Evolutionary conservation across 179 eudicot genomes (phyloP).

Genomic region (Carnegiea gigantea): DNA sequence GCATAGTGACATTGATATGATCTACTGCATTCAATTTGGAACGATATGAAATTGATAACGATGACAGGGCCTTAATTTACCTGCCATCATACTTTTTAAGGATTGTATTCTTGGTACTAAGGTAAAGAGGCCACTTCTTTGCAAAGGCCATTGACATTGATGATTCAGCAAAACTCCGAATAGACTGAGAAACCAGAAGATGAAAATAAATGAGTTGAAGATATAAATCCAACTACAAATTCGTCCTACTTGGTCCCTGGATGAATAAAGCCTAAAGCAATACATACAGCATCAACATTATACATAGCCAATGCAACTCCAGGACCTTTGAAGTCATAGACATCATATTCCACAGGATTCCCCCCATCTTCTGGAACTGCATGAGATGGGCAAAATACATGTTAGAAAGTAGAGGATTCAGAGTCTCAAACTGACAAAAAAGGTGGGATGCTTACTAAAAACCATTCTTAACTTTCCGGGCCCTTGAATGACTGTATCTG

Average conservation of each 20-base stretch:
- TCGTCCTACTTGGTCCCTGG: background rate
- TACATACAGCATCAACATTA: conserved; percentile 82
- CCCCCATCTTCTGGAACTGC: conserved; percentile 87
- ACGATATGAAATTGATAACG: background rate
- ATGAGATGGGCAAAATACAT: conserved; percentile 6
- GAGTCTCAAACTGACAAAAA: background rate
- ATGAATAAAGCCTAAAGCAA: conserved; percentile 4
- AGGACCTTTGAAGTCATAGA: conserved; percentile 89
- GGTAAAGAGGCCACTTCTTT: conserved; percentile 96
- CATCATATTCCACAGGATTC: conserved; percentile 65
- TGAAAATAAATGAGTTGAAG: conserved; percentile 15
- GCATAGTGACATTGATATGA: background rate
- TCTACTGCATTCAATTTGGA: background rate
- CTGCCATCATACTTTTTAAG: conserved; percentile 99
- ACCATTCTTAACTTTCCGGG: conserved; percentile 97
- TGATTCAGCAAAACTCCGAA: conserved; percentile 92
- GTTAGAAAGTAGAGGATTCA: conserved; percentile 4
- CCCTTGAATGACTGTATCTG: conserved; percentile 72
- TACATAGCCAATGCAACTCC: conserved; percentile 97
- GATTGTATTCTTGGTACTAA: conserved; percentile 94
- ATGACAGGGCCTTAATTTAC: conserved; percentile 31
- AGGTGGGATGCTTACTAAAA: conserved; percentile 52
- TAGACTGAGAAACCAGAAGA: conserved; percentile 52
- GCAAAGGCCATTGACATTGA: conserved; percentile 87
- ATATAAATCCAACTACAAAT: conserved; percentile 8